A percentile compares a stretch with the other conserved stretches of the same genome.
Evolutionary conservation across 2,329 filamentous ascomycete genomes (phyloP).

Genomic region (Colletotrichum sidae): DNA sequence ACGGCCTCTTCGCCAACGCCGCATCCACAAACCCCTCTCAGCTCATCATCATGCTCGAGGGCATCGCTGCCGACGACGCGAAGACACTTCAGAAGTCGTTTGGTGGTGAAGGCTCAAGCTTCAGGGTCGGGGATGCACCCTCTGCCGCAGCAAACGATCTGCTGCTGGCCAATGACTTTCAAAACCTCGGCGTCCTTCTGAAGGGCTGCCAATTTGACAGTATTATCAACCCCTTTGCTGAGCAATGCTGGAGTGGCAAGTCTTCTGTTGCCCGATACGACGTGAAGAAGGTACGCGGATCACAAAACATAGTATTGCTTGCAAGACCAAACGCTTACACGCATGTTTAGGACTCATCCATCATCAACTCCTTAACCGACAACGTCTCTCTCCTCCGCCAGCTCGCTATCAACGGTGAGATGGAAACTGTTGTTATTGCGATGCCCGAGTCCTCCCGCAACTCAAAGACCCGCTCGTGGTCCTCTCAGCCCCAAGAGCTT

Average conservation of each 20-base stretch:
- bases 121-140: slow-evolving; percentile 60
- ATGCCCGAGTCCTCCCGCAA: slow-evolving; percentile 59
- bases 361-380: slow-evolving; percentile 56
- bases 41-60: slow-evolving; percentile 70
- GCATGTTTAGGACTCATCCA: slow-evolving; percentile 42
- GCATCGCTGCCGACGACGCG: slow-evolving; percentile 60
- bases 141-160: slow-evolving; percentile 55
- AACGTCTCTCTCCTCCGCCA: slow-evolving; percentile 58
- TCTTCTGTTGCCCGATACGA: slow-evolving; percentile 58
- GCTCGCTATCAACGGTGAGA: slow-evolving; percentile 60
- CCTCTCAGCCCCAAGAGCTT: slow-evolving; percentile 54
- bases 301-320: background rate
- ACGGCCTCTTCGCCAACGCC: slow-evolving; percentile 62
- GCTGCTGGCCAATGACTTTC: slow-evolving; percentile 56
- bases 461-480: slow-evolving; percentile 53
- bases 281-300: slow-evolving; percentile 52
- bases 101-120: slow-evolving; percentile 56
- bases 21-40: slow-evolving; percentile 57
- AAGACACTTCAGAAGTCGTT: slow-evolving; percentile 55
- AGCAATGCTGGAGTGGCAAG: slow-evolving; percentile 57
- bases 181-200: slow-evolving; percentile 49
- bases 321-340: background rate
- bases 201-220: slow-evolving; percentile 52
- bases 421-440: slow-evolving; percentile 69
- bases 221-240: slow-evolving; percentile 55